A percentile compares a stretch with the other conserved stretches of the same genome.
phyloP scores from a whole-genome alignment of 2,329 filamentous ascomycete species.

The Tolypocladium sp. region DNA sequence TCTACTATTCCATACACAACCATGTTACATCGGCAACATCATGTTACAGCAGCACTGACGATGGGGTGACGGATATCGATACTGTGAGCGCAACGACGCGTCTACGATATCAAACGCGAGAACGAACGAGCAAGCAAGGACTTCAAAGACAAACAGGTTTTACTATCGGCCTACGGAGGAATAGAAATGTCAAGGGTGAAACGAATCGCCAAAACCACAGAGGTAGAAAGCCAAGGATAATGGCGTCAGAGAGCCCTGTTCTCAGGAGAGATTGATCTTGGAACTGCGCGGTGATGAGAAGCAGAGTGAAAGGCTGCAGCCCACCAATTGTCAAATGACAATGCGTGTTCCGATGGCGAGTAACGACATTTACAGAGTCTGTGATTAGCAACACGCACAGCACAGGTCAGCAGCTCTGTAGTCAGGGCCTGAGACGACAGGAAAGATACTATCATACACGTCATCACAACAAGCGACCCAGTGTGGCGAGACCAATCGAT shows the following conservation, averaged over 20 bases:
- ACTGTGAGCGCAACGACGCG: background rate
- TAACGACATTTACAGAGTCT: background rate
- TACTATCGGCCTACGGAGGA: background rate
- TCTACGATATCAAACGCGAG: no score
- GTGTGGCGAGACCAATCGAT: conserved; percentile 16
- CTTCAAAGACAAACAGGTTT: background rate
- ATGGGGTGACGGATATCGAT: background rate
- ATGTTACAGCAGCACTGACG: background rate
- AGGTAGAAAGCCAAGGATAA: conserved; percentile 11
- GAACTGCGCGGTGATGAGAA: conserved; percentile 43
- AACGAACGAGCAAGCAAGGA: background rate
- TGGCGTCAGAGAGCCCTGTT: conserved; percentile 55
- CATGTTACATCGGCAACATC: background rate
- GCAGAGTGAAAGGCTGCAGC: conserved; percentile 44
- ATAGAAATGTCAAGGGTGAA: conserved; percentile 48
- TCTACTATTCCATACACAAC: background rate
- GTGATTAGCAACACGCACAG: background rate
- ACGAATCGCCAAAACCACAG: conserved; percentile 50
- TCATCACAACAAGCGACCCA: conserved; percentile 9
- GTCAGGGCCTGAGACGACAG: background rate
- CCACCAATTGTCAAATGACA: conserved; percentile 41
- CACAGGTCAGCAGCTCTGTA: background rate
- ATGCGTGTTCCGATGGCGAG: conserved; percentile 17
- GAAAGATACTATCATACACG: background rate
- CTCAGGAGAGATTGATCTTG: conserved; percentile 35